phyloP scores from a whole-genome alignment of 768 basidiomycete genomes.

The Xerocomus potaroensis region DNA sequence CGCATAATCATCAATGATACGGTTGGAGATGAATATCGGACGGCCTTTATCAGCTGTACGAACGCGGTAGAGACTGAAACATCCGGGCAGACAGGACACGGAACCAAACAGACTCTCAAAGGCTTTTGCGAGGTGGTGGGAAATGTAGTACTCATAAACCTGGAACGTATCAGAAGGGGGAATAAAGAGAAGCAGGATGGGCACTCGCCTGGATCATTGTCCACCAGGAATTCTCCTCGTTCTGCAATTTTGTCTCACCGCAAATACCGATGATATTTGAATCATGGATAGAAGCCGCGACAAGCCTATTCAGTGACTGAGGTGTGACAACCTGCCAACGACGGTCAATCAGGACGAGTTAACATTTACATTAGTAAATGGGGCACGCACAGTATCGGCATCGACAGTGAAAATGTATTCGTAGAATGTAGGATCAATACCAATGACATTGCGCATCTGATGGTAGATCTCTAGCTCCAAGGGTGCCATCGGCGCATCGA shows the following conservation, averaged over 20 bases:
- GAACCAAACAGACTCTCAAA: slow-evolving; percentile 69
- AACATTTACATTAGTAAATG: no score
- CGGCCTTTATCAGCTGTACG: slow-evolving; percentile 70
- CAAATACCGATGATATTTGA: slow-evolving; percentile 63
- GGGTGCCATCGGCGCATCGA: slow-evolving; percentile 61
- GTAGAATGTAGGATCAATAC: slow-evolving; percentile 72
- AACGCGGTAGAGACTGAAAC: slow-evolving; percentile 68
- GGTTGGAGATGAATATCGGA: slow-evolving; percentile 68
- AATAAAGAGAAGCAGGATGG: neutral
- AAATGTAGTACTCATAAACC: slow-evolving; percentile 70
- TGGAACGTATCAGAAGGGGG: slow-evolving; percentile 18
- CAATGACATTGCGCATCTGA: slow-evolving; percentile 72
- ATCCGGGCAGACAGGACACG: slow-evolving; percentile 69
- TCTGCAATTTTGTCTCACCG: slow-evolving; percentile 65
- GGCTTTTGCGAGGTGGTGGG: slow-evolving; percentile 62
- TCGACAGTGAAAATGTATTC: slow-evolving; percentile 73
- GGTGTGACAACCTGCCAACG: slow-evolving; percentile 60
- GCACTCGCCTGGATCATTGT: slow-evolving; percentile 70
- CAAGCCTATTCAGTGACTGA: slow-evolving; percentile 63
- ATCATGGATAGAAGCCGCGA: slow-evolving; percentile 58
- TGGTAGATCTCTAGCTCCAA: slow-evolving; percentile 69
- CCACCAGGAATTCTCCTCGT: slow-evolving; percentile 68
- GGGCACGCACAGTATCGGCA: slow-evolving; percentile 55
- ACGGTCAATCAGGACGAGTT: no score
- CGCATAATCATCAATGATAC: slow-evolving; percentile 66